A percentile compares a stretch with the other conserved stretches of the same genome.
Conservation (phyloP, 108 stramenopile species). For the Cyclotella baltica region DNA sequence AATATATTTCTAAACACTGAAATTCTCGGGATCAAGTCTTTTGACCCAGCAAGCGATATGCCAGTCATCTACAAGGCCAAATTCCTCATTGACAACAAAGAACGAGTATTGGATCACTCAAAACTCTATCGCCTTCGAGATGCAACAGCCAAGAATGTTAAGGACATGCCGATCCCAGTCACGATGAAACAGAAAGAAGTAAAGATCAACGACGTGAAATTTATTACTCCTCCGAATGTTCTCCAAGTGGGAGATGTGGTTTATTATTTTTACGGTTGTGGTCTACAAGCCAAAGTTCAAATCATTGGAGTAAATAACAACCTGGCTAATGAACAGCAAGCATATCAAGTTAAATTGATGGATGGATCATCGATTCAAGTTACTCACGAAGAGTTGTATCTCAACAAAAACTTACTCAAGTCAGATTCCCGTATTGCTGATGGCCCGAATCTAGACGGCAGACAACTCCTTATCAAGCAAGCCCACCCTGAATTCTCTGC, state of each 20-base stretch:
- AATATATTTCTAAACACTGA: background rate
- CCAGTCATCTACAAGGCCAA: background rate
- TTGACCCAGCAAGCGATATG: background rate
- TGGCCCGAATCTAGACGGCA: no score
- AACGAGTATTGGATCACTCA: background rate
- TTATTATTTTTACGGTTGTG: background rate
- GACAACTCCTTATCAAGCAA: no score
- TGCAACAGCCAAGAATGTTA: background rate
- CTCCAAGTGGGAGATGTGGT: background rate
- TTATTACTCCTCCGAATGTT: background rate
- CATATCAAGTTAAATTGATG: background rate
- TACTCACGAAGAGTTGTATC: background rate
- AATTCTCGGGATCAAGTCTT: background rate
- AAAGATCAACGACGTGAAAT: background rate
- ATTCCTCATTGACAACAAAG: background rate
- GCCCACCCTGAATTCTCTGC: no score
- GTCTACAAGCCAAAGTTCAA: background rate
- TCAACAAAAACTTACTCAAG: no score
- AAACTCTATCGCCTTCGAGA: background rate
- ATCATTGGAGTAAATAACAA: background rate
- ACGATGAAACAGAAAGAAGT: background rate
- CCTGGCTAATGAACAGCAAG: background rate
- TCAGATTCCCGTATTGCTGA: no score
- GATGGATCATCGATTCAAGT: background rate
- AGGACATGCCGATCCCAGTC: background rate